phyloP scores from a whole-genome alignment of 768 basidiomycete species.

The Plicaturopsis crispa region DNA sequence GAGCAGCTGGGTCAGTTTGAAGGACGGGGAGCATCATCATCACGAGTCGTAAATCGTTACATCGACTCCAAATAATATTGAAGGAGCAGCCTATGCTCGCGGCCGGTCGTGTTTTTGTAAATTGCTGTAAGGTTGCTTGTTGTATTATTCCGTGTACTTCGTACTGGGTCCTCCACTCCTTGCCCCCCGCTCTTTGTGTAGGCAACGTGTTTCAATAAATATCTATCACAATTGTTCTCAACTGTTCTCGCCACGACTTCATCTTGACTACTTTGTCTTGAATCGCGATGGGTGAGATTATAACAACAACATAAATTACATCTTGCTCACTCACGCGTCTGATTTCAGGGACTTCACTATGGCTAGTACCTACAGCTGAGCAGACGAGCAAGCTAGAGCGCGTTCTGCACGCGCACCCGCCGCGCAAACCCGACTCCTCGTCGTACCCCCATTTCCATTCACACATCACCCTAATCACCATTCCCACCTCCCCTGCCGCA shows the following conservation, averaged over 20 bases:
- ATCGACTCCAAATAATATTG: not conserved
- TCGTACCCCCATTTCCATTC: constrained; percentile 60
- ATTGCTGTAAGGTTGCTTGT: not conserved
- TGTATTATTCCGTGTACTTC: not conserved
- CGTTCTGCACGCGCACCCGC: constrained; percentile 35
- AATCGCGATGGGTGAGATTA: too few species aligned
- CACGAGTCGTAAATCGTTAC: not conserved
- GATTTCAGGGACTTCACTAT: constrained; percentile 48
- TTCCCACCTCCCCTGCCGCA: constrained; percentile 14
- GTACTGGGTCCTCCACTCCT: not conserved
- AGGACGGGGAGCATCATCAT: constrained; percentile 9
- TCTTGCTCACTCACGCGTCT: not conserved
- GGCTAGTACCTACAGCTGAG: constrained; percentile 55
- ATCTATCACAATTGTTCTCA: not conserved
- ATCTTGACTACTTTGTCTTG: too few species aligned
- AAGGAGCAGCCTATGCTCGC: not conserved
- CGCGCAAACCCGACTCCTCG: constrained; percentile 14
- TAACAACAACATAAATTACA: too few species aligned
- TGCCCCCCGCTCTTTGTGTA: not conserved
- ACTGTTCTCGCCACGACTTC: too few species aligned
- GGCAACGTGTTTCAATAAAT: too few species aligned
- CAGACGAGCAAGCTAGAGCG: constrained; percentile 36
- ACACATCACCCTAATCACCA: constrained; percentile 61
- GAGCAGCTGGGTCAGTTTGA: constrained; percentile 68
- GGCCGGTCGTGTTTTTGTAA: not conserved